These are phyloP conservation scores for Amylostereum chailletii DNA, from an alignment of 1,284 basidiomycete species.

Conservation along the genomic window DNA sequence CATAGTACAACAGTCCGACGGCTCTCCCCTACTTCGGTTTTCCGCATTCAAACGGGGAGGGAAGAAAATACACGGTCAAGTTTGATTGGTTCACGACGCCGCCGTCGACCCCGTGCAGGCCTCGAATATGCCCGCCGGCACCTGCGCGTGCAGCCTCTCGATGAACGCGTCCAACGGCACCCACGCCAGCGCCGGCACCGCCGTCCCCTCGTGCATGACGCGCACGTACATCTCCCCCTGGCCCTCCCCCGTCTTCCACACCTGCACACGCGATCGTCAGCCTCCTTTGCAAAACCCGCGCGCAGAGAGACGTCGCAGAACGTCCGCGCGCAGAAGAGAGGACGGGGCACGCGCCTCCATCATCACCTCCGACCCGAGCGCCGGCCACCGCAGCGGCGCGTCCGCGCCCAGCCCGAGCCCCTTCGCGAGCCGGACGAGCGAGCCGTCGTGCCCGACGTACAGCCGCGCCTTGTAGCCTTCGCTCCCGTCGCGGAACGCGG, in stretches of 20 bases:
- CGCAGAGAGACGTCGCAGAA: not conserved
- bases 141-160: slow-evolving; percentile 23
- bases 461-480: slow-evolving; percentile 32
- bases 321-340: too few relatives aligned
- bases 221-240: slow-evolving; percentile 28
- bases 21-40: too few relatives aligned
- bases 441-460: slow-evolving; percentile 43
- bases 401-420: slow-evolving; percentile 33
- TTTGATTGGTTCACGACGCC: too few relatives aligned
- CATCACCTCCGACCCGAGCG: slow-evolving; percentile 40
- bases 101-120: slow-evolving; percentile 7
- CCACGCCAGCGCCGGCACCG: slow-evolving; percentile 31
- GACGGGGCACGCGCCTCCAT: slow-evolving; percentile 32
- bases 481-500: slow-evolving; percentile 21
- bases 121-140: slow-evolving; percentile 29
- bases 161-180: slow-evolving; percentile 29
- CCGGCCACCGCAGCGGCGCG: slow-evolving; percentile 36
- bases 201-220: slow-evolving; percentile 36
- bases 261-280: too few relatives aligned
- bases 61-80: too few relatives aligned
- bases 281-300: not conserved
- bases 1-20: too few relatives aligned
- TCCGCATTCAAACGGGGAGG: too few relatives aligned
- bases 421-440: slow-evolving; percentile 40
- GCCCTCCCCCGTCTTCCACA: too few relatives aligned